Evolutionary conservation across 257 asterid species (phyloP).

Genomic region (Solanum commersonii): DNA sequence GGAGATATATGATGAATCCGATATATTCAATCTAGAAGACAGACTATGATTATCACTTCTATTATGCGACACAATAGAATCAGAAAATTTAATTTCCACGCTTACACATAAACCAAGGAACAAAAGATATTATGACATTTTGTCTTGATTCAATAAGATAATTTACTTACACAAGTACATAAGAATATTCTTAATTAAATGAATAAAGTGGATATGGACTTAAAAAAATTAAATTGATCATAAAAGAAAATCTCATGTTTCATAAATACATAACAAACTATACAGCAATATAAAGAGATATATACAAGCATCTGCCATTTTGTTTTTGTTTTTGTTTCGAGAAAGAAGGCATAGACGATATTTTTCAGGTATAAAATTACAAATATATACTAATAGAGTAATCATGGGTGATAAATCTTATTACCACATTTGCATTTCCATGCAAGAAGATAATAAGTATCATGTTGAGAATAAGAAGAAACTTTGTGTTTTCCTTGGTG

Average conservation of each 20-base stretch:
- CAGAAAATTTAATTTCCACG: too few relatives aligned
- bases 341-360: background rate
- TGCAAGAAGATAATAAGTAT: slow-evolving; percentile 1
- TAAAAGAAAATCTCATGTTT: background rate
- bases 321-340: background rate
- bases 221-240: background rate
- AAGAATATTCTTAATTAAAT: background rate
- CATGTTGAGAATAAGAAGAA: background rate
- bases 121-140: too few relatives aligned
- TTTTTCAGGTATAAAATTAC: background rate
- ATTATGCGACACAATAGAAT: too few relatives aligned
- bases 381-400: background rate
- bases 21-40: too few relatives aligned
- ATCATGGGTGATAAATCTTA: slow-evolving; percentile 2
- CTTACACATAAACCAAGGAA: too few relatives aligned
- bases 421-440: slow-evolving; percentile 12
- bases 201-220: background rate
- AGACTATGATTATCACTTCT: too few relatives aligned
- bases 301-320: background rate
- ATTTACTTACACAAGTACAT: too few relatives aligned
- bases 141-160: too few relatives aligned
- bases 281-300: background rate
- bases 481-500: background rate
- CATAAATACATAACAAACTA: background rate
- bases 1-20: too few relatives aligned